Base-by-base conservation (phyloP, 768 basidiomycete genomes). In the Coprinopsis marcescibilis region DNA sequence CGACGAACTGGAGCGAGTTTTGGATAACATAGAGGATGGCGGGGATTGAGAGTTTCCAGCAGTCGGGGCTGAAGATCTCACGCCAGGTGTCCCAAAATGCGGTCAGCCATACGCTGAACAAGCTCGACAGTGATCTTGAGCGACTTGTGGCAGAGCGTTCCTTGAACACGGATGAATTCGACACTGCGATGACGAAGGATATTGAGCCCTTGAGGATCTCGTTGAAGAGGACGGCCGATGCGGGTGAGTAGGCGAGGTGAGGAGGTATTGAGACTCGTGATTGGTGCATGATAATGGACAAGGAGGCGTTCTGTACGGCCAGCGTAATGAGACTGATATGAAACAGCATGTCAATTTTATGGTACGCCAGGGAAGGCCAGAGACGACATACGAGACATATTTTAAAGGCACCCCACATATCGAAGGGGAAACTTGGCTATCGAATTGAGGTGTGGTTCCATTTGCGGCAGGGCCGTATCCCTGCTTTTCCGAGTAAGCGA, bases 201-300 rank as follows among this genome's bases (percentile, higher is more conserved):
- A 99, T 95, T 21, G 80, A 71, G 46, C 93, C 90, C 62, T 99
- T 99, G 48, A 98, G 72, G 26, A 98, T 68, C 68, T 99, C 96
- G 65, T 93, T 95, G 55, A 97, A 69, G 25, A 99, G 78, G 21
- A 99, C 93, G 19, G 96, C 96, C 1, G 90, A 77, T 1, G 95
- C 93, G 1, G 96, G 91, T 1, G 90, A 96, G 65, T 99, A 99
- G 1, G 89, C 71, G 25, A 85, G 74, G 33, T 83, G 71, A 1
- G 85, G 70, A 6, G 90, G 80, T 0, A 79, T 87, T 2, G 89
- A 87, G 48, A 92, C 85, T 50, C 96, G 81, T n/a, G 96, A 97
- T 66, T 97, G 90, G 71, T 97, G 93, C 89, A 99, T 95, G 54
- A 98, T 89, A 60, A 99, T 92, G 44, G 93, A 93, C 40, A 99